Conservation (phyloP, 2,329 filamentous ascomycete species). For the Pyrenochaeta sp. region DNA sequence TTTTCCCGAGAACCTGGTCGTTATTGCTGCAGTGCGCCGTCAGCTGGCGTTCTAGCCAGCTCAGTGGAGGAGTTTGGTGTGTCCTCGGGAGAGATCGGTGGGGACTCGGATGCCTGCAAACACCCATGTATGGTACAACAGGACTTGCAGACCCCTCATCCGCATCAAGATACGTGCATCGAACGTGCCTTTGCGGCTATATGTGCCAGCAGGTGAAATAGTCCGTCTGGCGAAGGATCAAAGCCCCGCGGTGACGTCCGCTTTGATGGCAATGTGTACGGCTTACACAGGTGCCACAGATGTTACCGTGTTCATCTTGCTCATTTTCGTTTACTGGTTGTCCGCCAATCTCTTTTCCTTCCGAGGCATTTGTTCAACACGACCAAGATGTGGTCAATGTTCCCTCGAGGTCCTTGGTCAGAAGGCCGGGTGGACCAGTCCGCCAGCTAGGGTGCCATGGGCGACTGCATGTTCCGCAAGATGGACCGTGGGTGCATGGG, state of each 20-base stretch:
- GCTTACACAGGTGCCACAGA: constrained; percentile 32
- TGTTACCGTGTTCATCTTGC: constrained; percentile 31
- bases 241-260: constrained; percentile 8
- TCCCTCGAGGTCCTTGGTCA: constrained; percentile 11
- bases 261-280: constrained; percentile 22
- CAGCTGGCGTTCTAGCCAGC: not conserved
- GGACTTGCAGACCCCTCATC: constrained; percentile 14
- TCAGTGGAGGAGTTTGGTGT: not conserved
- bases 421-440: constrained; percentile 1
- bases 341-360: constrained; percentile 17
- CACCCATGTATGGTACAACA: constrained; percentile 17
- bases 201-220: not conserved
- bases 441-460: constrained; percentile 7
- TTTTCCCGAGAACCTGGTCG: constrained; percentile 11
- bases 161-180: constrained; percentile 16
- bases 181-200: constrained; percentile 4
- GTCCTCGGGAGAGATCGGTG: constrained; percentile 8
- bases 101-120: constrained; percentile 10
- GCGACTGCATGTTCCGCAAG: not conserved
- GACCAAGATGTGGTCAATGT: constrained; percentile 12
- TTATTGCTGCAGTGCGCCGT: constrained; percentile 3
- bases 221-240: constrained; percentile 1
- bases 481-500: not conserved
- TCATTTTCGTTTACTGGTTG: constrained; percentile 37
- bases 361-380: constrained; percentile 14